Conservation (phyloP, 2,329 filamentous ascomycete species). For the Capronia americana region DNA sequence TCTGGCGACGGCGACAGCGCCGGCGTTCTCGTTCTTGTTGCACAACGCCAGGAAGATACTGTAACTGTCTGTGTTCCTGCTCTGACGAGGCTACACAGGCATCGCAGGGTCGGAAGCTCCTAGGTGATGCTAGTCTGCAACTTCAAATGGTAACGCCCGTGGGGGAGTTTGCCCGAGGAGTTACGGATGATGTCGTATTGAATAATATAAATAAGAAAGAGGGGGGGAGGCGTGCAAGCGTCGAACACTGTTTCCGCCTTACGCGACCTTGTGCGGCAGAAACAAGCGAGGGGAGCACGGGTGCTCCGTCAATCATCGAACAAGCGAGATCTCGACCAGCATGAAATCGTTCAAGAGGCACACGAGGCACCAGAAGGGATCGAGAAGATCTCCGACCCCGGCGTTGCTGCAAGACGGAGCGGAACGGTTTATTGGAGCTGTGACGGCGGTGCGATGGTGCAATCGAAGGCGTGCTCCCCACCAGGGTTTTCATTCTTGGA, state of each 20-base stretch:
- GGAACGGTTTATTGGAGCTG: slow-evolving; percentile 15
- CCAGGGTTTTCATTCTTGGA: not conserved
- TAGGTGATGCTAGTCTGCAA: not conserved
- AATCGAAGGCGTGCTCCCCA: slow-evolving; percentile 36
- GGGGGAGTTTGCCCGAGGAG: slow-evolving; percentile 1
- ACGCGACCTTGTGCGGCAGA: slow-evolving; percentile 8
- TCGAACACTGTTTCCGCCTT: not conserved
- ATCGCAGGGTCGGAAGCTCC: not conserved
- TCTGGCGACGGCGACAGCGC: not conserved
- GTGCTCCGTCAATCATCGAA: not conserved
- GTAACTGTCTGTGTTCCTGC: not conserved
- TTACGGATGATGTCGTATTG: not conserved
- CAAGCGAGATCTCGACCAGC: slow-evolving; percentile 22
- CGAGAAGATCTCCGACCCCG: slow-evolving; percentile 1
- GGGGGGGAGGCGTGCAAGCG: not conserved
- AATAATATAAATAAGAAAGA: slow-evolving; percentile 7
- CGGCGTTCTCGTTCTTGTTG: not conserved
- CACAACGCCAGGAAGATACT: not conserved
- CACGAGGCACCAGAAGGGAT: not conserved
- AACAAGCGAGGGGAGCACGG: slow-evolving; percentile 15
- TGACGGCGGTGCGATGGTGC: slow-evolving; percentile 42
- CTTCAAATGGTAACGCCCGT: not conserved
- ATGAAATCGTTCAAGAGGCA: not conserved
- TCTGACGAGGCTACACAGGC: not conserved
- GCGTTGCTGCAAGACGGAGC: not conserved